Evolutionary conservation across 106 monocot genomes (phyloP).

Genomic region (Platanthera zijinensis): DNA sequence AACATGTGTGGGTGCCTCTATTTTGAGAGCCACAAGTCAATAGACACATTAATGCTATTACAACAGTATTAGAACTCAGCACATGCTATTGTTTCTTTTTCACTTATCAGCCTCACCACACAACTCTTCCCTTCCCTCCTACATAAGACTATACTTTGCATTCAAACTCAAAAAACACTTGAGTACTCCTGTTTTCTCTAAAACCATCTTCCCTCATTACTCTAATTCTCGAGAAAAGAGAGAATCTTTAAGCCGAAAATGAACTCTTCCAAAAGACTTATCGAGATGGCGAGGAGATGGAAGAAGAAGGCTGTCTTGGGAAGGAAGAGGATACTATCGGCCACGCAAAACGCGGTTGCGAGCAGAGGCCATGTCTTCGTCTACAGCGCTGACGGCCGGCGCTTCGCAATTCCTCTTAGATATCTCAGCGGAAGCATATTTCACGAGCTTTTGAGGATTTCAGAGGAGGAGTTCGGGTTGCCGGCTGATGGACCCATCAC

Average conservation of each 20-base stretch:
- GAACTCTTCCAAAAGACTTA: slow-evolving; percentile 22
- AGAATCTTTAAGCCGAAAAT: not conserved
- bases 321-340: not conserved
- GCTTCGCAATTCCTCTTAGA: not conserved
- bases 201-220: too few relatives aligned
- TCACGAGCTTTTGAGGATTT: slow-evolving; percentile 1
- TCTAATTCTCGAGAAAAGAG: too few relatives aligned
- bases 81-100: too few relatives aligned
- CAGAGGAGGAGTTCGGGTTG: slow-evolving; percentile 7
- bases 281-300: slow-evolving; percentile 40
- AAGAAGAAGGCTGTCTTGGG: slow-evolving; percentile 15
- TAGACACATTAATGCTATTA: too few relatives aligned
- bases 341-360: not conserved
- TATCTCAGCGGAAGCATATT: not conserved
- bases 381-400: slow-evolving; percentile 1
- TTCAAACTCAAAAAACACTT: too few relatives aligned
- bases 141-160: too few relatives aligned
- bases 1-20: too few relatives aligned
- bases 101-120: too few relatives aligned
- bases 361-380: slow-evolving; percentile 11
- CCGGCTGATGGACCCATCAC: slow-evolving; percentile 1
- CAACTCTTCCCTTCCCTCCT: too few relatives aligned
- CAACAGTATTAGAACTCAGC: too few relatives aligned
- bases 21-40: too few relatives aligned
- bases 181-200: too few relatives aligned